phyloP scores from a whole-genome alignment of 169 alveolate genomes.

The Plasmodium falciparum region DNA sequence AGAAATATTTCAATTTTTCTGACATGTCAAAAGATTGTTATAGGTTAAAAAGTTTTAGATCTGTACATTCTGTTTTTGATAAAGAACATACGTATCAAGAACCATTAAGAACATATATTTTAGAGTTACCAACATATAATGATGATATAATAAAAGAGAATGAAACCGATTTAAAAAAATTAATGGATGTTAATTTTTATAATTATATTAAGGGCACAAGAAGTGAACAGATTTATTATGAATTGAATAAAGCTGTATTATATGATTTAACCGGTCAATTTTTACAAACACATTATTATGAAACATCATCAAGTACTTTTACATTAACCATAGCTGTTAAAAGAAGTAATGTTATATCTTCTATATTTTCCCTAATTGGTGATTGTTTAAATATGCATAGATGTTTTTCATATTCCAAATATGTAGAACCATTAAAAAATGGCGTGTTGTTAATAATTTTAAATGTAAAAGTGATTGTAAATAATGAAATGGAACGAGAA shows the following conservation, averaged over 20 bases:
- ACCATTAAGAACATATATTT: slow-evolving; percentile 85
- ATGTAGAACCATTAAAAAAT: slow-evolving; percentile 85
- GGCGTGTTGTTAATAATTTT: slow-evolving; percentile 51
- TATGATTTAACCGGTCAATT: slow-evolving; percentile 81
- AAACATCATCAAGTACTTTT: slow-evolving; percentile 76
- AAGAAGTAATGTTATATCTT: slow-evolving; percentile 81
- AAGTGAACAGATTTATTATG: slow-evolving; percentile 83
- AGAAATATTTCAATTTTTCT: slow-evolving; percentile 79
- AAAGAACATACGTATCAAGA: slow-evolving; percentile 83
- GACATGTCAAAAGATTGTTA: slow-evolving; percentile 82
- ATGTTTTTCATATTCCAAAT: slow-evolving; percentile 86
- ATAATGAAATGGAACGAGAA: slow-evolving; percentile 14
- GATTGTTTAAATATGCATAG: slow-evolving; percentile 87
- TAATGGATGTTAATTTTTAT: slow-evolving; percentile 85
- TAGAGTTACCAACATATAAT: slow-evolving; percentile 82
- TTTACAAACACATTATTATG: slow-evolving; percentile 79
- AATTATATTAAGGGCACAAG: slow-evolving; percentile 83
- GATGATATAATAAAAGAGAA: slow-evolving; percentile 80
- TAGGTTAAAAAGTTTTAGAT: slow-evolving; percentile 89
- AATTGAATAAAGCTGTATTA: slow-evolving; percentile 81
- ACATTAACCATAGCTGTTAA: slow-evolving; percentile 87
- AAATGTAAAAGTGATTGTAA: slow-evolving; percentile 31
- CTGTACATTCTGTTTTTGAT: slow-evolving; percentile 86
- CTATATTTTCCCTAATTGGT: slow-evolving; percentile 86
- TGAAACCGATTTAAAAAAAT: slow-evolving; percentile 80